These are phyloP conservation scores for Podospora anserina DNA, from an alignment of 495 filamentous ascomycete genomes.

Conservation along the genomic window DNA sequence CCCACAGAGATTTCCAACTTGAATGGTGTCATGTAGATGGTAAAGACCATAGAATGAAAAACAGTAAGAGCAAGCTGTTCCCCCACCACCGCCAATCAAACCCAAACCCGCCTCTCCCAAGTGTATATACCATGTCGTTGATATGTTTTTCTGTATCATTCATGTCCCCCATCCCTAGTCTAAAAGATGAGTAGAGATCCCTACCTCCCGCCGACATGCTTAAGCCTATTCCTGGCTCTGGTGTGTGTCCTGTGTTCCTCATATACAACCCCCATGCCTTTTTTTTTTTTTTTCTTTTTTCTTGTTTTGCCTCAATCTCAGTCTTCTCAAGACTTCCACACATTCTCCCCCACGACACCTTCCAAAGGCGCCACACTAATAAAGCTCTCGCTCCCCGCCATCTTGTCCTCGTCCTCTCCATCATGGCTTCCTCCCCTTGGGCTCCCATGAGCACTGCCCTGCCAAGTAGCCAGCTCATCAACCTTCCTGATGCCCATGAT, in stretches of 20 bases:
- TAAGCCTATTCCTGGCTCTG: background rate
- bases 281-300: background rate
- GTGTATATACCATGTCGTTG: background rate
- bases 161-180: background rate
- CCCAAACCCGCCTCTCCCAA: background rate
- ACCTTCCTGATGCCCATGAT: slow-evolving; percentile 76
- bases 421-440: slow-evolving; percentile 23
- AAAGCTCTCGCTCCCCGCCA: slow-evolving; percentile 24
- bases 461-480: slow-evolving; percentile 45
- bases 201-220: background rate
- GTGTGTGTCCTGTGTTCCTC: background rate
- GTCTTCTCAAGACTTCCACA: slow-evolving; percentile 35
- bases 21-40: background rate
- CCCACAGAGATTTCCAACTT: no score
- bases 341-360: slow-evolving; percentile 36
- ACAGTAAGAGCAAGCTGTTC: background rate
- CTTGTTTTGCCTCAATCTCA: background rate
- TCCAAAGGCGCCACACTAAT: slow-evolving; percentile 30
- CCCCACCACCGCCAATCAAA: background rate
- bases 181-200: background rate
- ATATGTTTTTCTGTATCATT: background rate
- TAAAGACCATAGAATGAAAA: background rate
- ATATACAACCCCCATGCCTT: background rate
- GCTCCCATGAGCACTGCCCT: slow-evolving; percentile 30
- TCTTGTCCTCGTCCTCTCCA: slow-evolving; percentile 6